Percentiles rank a stretch among this genome's conserved stretches.
Evolutionary conservation across 176 grass and related monocot species (phyloP).

Genomic region (Juncus effusus): DNA sequence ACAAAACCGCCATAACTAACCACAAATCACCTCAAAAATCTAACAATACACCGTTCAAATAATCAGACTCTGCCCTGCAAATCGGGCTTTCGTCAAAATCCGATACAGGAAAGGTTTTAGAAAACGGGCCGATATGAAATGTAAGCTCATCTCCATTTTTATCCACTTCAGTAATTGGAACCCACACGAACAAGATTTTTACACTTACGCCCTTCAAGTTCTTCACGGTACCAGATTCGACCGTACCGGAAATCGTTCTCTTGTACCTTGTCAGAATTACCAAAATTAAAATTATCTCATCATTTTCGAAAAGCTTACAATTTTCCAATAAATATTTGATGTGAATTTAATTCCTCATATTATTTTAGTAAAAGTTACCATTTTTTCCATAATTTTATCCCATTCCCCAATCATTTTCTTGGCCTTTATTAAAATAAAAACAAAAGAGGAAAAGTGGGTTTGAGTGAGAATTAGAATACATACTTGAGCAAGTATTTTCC

Average conservation of each 20-base stretch:
- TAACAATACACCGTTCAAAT: background rate
- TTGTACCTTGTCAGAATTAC: slow-evolving; percentile 21
- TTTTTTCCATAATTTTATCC: background rate
- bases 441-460: too few relatives aligned
- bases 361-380: slow-evolving; percentile 4
- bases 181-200: slow-evolving; percentile 49
- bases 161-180: slow-evolving; percentile 55
- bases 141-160: slow-evolving; percentile 38
- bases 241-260: slow-evolving; percentile 33
- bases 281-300: background rate
- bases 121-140: slow-evolving; percentile 45
- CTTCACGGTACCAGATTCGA: slow-evolving; percentile 30
- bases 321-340: background rate
- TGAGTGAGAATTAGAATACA: background rate
- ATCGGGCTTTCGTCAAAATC: slow-evolving; percentile 62
- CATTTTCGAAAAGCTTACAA: too few relatives aligned
- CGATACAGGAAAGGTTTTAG: slow-evolving; percentile 48
- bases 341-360: background rate
- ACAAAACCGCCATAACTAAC: slow-evolving; percentile 10
- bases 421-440: too few relatives aligned
- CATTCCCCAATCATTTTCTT: too few relatives aligned
- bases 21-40: slow-evolving; percentile 8
- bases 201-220: slow-evolving; percentile 57
- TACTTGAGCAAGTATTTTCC: slow-evolving; percentile 34
- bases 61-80: slow-evolving; percentile 26